Percentiles rank a stretch among this genome's conserved stretches.
Evolutionary conservation across 139 green algal genomes (phyloP).

Genomic region (Chlorella sp.): DNA sequence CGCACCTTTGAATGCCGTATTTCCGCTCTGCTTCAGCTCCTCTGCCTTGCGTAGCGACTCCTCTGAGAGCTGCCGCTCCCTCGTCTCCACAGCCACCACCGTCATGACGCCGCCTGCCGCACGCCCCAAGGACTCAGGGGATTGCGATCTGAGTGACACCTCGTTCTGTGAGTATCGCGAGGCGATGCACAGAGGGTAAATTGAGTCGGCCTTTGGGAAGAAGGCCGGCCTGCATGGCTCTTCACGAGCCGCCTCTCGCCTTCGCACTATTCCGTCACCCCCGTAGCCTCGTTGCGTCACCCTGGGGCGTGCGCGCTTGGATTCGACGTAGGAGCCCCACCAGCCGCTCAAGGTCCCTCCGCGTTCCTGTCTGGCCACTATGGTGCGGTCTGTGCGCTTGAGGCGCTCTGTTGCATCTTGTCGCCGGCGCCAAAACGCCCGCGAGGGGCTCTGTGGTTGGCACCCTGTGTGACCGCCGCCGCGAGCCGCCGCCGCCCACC

Average conservation of each 20-base stretch:
- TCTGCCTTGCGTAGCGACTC: constrained; percentile 28
- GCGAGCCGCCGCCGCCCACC: neutral
- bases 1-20: constrained; percentile 65
- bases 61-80: neutral
- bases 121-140: neutral
- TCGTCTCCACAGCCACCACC: neutral
- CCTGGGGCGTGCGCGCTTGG: constrained; percentile 16
- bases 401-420: neutral
- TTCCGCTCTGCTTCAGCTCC: constrained; percentile 47
- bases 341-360: neutral
- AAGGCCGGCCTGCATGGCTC: neutral
- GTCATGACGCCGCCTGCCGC: neutral
- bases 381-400: neutral
- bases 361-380: neutral
- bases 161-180: neutral
- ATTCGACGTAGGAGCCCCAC: neutral
- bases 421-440: no score
- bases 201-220: neutral
- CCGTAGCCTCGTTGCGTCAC: neutral
- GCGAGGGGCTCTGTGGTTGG: no score
- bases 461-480: neutral
- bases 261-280: neutral
- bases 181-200: neutral
- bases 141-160: neutral
- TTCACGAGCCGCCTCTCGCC: neutral